Conservation (phyloP, 1,139 yeast genomes). For the Kodamaea ohmeri region DNA sequence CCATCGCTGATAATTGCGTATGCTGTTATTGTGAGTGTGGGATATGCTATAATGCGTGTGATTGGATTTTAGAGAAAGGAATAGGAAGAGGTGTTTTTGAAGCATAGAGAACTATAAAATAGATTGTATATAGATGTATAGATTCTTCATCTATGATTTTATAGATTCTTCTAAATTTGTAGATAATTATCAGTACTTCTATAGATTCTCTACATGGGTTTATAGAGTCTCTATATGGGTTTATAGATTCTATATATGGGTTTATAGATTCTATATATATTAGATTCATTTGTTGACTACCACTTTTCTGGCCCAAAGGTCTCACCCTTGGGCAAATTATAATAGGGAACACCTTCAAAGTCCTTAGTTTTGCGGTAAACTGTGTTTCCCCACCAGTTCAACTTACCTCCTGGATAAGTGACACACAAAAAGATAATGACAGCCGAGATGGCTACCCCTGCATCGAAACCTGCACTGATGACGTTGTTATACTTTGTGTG, state of each 20-base stretch:
- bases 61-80: slow-evolving; percentile 31
- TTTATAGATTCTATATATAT: no score
- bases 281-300: slow-evolving; percentile 24
- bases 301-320: slow-evolving; percentile 40
- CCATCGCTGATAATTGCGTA: slow-evolving; percentile 62
- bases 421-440: slow-evolving; percentile 24
- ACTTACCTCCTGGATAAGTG: slow-evolving; percentile 24
- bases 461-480: slow-evolving; percentile 24
- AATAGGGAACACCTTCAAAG: slow-evolving; percentile 23
- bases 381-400: slow-evolving; percentile 42
- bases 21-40: slow-evolving; percentile 56
- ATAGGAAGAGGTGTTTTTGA: background rate
- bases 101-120: background rate
- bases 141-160: no score
- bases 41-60: slow-evolving; percentile 62
- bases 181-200: no score
- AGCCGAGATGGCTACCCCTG: slow-evolving; percentile 24
- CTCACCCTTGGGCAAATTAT: slow-evolving; percentile 29
- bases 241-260: no score
- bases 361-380: slow-evolving; percentile 25
- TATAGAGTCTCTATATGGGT: no score
- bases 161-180: no score
- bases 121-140: no score
- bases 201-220: no score
- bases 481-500: slow-evolving; percentile 25